Conservation (phyloP, 768 basidiomycete species). For the Fomitopsis serialis region DNA sequence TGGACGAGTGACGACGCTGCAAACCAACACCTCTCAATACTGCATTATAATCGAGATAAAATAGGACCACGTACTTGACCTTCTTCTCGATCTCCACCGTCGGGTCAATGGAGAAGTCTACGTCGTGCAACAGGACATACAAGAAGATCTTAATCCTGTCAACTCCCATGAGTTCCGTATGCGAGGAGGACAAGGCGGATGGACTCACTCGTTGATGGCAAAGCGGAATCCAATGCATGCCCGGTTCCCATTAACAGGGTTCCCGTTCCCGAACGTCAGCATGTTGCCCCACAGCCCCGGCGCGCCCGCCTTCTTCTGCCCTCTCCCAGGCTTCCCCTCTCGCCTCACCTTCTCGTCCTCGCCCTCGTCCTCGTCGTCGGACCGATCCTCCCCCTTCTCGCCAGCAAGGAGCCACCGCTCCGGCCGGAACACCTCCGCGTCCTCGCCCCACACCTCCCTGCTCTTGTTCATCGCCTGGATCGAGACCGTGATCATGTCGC, state of each 20-base stretch:
- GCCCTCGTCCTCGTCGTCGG: conserved; percentile 48
- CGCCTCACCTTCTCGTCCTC: background rate
- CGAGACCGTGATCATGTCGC: conserved; percentile 56
- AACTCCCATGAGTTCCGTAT: background rate
- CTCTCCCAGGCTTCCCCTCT: conserved; percentile 36
- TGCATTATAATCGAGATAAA: conserved; percentile 17
- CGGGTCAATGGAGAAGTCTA: conserved; percentile 48
- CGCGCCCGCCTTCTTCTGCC: conserved; percentile 37
- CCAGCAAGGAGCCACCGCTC: conserved; percentile 17
- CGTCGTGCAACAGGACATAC: conserved; percentile 50
- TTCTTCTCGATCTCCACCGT: conserved; percentile 55
- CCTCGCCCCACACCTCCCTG: conserved; percentile 53
- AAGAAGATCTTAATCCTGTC: conserved; percentile 59
- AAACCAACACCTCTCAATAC: background rate
- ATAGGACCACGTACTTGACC: conserved; percentile 51
- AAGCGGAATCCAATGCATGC: conserved; percentile 62
- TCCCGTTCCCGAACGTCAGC: conserved; percentile 54
- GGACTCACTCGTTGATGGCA: conserved; percentile 52
- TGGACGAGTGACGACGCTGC: conserved; percentile 50
- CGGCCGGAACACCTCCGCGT: conserved; percentile 57
- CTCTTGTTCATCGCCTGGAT: conserved; percentile 57
- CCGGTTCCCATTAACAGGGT: conserved; percentile 42
- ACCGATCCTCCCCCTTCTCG: conserved; percentile 31
- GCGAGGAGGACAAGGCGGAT: background rate
- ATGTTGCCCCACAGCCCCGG: conserved; percentile 50